Evolutionary conservation across 108 stramenopile species (phyloP).

Genomic region (Aurantiochytrium sp.): DNA sequence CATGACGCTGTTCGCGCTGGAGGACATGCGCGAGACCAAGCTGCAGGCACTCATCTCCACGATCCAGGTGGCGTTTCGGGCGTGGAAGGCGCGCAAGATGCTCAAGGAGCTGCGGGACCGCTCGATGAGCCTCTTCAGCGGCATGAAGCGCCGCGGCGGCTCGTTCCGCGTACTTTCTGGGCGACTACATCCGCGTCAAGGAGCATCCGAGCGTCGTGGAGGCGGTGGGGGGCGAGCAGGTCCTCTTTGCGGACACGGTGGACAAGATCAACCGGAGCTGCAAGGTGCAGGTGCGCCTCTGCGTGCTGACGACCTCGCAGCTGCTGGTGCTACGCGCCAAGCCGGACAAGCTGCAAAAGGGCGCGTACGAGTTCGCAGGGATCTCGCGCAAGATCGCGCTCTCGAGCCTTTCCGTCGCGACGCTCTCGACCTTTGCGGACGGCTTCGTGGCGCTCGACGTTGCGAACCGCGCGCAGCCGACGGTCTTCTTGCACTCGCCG

Average conservation of each 20-base stretch:
- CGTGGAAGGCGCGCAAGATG: slow-evolving; percentile 16
- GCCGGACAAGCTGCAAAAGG: neutral
- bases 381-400: neutral
- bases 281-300: neutral
- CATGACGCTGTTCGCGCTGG: slow-evolving; percentile 27
- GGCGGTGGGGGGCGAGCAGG: neutral
- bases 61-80: neutral
- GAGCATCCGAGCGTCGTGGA: neutral
- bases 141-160: neutral
- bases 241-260: slow-evolving; percentile 12
- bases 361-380: neutral
- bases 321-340: neutral
- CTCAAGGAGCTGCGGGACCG: slow-evolving; percentile 21
- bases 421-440: neutral
- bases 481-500: neutral
- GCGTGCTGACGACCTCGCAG: neutral
- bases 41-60: neutral
- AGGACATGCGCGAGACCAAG: neutral
- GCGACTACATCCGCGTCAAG: neutral
- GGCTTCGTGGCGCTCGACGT: slow-evolving; percentile 19
- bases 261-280: neutral
- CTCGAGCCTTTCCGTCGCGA: neutral
- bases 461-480: neutral
- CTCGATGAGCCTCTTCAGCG: slow-evolving; percentile 9
- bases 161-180: slow-evolving; percentile 19